These are phyloP conservation scores for Pilaira anomala DNA, from an alignment of 192 early-diverging fungal genomes.

Conservation along the genomic window DNA sequence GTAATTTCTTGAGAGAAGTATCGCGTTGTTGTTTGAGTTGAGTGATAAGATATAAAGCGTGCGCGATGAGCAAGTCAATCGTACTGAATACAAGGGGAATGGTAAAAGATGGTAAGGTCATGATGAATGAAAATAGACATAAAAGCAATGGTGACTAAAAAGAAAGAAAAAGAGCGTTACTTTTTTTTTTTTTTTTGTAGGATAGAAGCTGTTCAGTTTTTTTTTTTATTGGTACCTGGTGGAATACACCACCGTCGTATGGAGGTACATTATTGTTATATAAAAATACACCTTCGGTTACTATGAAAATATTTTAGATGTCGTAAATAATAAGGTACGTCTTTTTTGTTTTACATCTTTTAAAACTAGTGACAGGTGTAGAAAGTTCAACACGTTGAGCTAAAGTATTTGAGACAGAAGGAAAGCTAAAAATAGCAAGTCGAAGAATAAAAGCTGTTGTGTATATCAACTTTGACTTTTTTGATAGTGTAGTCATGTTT, in stretches of 20 bases:
- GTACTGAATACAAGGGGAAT: constrained; percentile 54
- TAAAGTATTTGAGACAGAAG: constrained; percentile 45
- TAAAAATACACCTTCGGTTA: constrained; percentile 83
- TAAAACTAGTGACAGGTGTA: constrained; percentile 87
- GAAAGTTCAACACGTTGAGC: constrained; percentile 68
- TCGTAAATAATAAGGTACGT: neutral
- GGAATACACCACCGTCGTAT: constrained; percentile 86
- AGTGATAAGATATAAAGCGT: constrained; percentile 58
- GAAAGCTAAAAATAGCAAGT: constrained; percentile 44
- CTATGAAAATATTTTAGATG: constrained; percentile 34
- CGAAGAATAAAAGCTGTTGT: constrained; percentile 38
- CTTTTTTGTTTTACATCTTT: constrained; percentile 58
- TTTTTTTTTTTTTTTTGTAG: neutral
- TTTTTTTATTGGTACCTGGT: constrained; percentile 60
- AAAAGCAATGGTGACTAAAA: constrained; percentile 70
- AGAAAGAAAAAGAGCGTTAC: constrained; percentile 7
- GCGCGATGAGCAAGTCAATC: constrained; percentile 65
- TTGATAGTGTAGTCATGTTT: neutral
- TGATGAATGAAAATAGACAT: constrained; percentile 63
- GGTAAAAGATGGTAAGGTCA: constrained; percentile 48
- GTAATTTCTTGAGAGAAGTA: constrained; percentile 17
- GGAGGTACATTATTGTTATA: constrained; percentile 71
- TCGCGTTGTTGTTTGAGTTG: constrained; percentile 32
- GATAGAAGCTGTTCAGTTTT: neutral
- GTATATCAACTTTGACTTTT: neutral